Base-by-base conservation (phyloP, 805 yeast species). In the Candida methanosorbosa region DNA sequence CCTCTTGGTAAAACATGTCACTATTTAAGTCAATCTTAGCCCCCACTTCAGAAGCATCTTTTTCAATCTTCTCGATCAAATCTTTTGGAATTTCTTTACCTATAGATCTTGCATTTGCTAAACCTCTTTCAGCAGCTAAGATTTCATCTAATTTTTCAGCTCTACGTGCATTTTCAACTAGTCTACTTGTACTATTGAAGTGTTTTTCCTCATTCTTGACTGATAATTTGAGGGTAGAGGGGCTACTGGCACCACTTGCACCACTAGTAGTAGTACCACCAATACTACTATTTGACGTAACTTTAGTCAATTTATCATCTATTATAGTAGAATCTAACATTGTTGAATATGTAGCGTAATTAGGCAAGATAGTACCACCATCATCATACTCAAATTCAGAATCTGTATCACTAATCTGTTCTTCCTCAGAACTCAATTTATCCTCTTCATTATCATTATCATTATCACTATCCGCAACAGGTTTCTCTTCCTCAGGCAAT, bases 331-430 rank as follows among this genome's bases (percentile, higher is more conserved):
- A 27, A 14, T 38, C 35, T 13, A 29, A 30, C 5, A 30, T 22
- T 20, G 37, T 33, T 5, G 32, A 15, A 21, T 40, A 40, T n/a
- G 46, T 47, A 9, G 78, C 73, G 46, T 66, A 75, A 39, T 75
- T 75, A 27, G 81, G 81, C 35, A 75, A 56, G 18, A 72, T 65
- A 38, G 66, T 63, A 29, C 75, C 80, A 9, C 78, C 80, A 38
- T 75, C 81, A 32, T 75, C 74, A 37, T 70, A 73, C 29, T 71
- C 78, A 42, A 75, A 74, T 38, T 75, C 80, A 32, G 68, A 69
- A 31, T 73, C 78, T 32, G 72, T 73, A 39, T 75, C 81, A 46
- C 74, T 66, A 14, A 75, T 64, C 42, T 73, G 75, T 45, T 75
- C 81, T 42, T 75, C 81, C 34, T 75, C 80, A 48, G 75, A 67